Evolutionary conservation across 768 basidiomycete genomes (phyloP), one percentile per base, ranked within the genome.

Genomic region (Amanita rimosa): DNA sequence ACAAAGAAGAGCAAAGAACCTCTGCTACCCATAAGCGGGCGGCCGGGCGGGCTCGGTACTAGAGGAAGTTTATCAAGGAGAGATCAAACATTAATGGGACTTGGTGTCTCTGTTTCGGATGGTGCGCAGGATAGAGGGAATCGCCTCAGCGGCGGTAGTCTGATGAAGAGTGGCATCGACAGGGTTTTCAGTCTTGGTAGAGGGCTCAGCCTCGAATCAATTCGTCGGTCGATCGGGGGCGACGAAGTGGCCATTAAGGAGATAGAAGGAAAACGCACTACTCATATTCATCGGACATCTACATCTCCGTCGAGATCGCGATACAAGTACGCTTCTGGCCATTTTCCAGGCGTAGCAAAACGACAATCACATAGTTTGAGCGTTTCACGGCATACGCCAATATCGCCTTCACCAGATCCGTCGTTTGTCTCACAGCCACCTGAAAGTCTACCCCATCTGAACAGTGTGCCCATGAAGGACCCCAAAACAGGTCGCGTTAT

Each of bases 1-100:
- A 58, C 67, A 22, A 87, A 84, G 59, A 76, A 73, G 50, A 86
- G 85, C 59, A 75, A 81, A 26, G 87, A 89, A 53, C 83, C 83
- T 1, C 68, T 89, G 37, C 69, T 89, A 3, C 84, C 86, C 6
- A 63, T 79, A 35, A 65, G 70, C n/a, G 63, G 59, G 19, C 52
- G 49, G 44, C 58, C 60, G 17, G 52, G 57, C 49, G 60, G 56
- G 45, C 54, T 53, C 42, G 41, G 58, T 16, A 50, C 69, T 34
- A 58, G 58, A 19, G 56, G 61, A 16, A 60, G 64, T 13, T 45
- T 54, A n/a, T 22, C 48, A 6, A 24, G n/a, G 19, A 29, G 46
- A 31, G 24, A 31, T 6, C 19, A 26, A 24, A n/a, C 10, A 17
- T 38, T 4, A 19, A 47, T 1, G 21, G 54, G 35, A 54, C 49